A percentile compares a stretch with the other conserved stretches of the same genome.
Evolutionary conservation across 371 early-diverging fungal species (phyloP).

Genomic region (Catenaria anguillulae): DNA sequence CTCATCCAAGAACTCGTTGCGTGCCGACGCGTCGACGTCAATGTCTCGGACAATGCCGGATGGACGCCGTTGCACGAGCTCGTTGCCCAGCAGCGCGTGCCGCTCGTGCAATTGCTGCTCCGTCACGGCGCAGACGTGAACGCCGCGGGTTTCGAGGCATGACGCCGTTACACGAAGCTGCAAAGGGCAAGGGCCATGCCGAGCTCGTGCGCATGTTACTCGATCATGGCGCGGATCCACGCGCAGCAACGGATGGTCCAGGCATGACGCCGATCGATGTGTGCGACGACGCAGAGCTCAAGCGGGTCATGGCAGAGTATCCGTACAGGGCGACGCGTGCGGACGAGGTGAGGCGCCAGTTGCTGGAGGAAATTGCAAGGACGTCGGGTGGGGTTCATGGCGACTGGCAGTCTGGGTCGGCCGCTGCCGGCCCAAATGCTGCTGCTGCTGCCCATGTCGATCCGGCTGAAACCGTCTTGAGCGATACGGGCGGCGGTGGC

Average conservation of each 20-base stretch:
- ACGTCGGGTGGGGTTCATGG: not conserved
- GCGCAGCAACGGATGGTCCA: not conserved
- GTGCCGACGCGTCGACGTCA: not conserved
- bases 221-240: not conserved
- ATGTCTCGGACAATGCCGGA: conserved; percentile 2
- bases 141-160: not conserved
- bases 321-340: not conserved
- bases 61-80: conserved; percentile 7
- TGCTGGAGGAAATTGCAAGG: not conserved
- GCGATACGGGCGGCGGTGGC: no score
- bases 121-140: conserved; percentile 3
- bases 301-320: not conserved
- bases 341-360: not conserved
- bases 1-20: not conserved
- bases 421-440: no score
- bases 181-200: not conserved
- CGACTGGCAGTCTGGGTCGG: no score
- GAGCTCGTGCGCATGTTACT: not conserved
- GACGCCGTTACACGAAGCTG: conserved; percentile 3
- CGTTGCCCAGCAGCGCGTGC: not conserved
- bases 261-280: not conserved
- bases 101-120: not conserved
- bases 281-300: not conserved
- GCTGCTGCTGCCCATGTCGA: no score
- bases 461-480: no score